phyloP scores from a whole-genome alignment of 768 basidiomycete genomes.

The Suillus clintonianus region DNA sequence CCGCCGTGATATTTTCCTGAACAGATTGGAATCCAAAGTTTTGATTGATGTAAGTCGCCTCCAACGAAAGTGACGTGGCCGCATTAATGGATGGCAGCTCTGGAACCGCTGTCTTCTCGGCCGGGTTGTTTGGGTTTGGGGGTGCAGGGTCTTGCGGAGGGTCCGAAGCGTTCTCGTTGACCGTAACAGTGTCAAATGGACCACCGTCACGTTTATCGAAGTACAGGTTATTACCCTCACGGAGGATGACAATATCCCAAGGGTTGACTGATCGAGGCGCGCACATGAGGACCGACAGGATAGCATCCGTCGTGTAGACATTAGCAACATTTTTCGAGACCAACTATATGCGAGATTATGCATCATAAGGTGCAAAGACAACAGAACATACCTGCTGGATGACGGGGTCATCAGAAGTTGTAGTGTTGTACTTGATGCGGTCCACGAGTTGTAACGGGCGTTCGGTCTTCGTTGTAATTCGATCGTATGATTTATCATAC shows the following conservation, averaged over 20 bases:
- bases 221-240: conserved; percentile 91
- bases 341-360: conserved; percentile 49
- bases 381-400: conserved; percentile 73
- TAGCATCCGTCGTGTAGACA: conserved; percentile 93
- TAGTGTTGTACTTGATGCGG: conserved; percentile 95
- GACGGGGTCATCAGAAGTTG: conserved; percentile 96
- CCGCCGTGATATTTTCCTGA: conserved; percentile 66
- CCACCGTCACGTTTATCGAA: conserved; percentile 98
- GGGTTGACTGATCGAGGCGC: conserved; percentile 94
- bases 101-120: conserved; percentile 59
- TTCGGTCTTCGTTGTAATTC: conserved; percentile 92
- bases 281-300: conserved; percentile 94
- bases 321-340: conserved; percentile 79
- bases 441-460: conserved; percentile 89
- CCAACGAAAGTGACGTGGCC: conserved; percentile 89
- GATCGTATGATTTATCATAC: conserved; percentile 95
- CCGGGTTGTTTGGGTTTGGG: conserved; percentile 74
- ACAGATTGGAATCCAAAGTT: conserved; percentile 98
- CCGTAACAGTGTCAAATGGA: conserved; percentile 95
- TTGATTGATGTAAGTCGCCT: conserved; percentile 98
- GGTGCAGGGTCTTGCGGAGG: conserved; percentile 84
- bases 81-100: conserved; percentile 90
- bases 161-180: conserved; percentile 98
- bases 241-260: conserved; percentile 96
- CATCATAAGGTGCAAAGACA: conserved; percentile 5